These are phyloP conservation scores for Coleophoma crateriformis DNA, from an alignment of 2,329 filamentous ascomycete genomes.

Conservation along the genomic window DNA sequence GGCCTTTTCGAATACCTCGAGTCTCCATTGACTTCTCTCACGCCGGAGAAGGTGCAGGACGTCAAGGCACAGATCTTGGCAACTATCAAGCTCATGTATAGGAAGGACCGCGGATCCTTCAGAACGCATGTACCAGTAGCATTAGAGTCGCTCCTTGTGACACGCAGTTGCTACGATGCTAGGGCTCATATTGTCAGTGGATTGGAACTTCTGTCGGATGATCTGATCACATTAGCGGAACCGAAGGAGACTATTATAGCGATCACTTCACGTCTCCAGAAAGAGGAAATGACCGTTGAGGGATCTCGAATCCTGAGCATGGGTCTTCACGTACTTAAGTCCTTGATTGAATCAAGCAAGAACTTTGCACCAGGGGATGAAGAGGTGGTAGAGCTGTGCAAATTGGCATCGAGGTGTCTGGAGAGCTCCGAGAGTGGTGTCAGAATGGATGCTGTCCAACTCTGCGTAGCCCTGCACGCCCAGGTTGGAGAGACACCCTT, in stretches of 20 bases:
- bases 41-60: slow-evolving; percentile 62
- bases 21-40: slow-evolving; percentile 46
- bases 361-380: slow-evolving; percentile 41
- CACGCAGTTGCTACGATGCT: slow-evolving; percentile 61
- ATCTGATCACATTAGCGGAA: slow-evolving; percentile 62
- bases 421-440: slow-evolving; percentile 57
- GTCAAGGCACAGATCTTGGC: slow-evolving; percentile 70
- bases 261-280: slow-evolving; percentile 43
- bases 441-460: slow-evolving; percentile 70
- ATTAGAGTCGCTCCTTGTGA: slow-evolving; percentile 60
- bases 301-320: slow-evolving; percentile 52
- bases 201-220: slow-evolving; percentile 67
- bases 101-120: slow-evolving; percentile 60
- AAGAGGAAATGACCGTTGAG: slow-evolving; percentile 34
- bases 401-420: slow-evolving; percentile 49
- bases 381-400: slow-evolving; percentile 46
- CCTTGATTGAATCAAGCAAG: slow-evolving; percentile 41
- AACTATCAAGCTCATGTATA: slow-evolving; percentile 68
- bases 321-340: slow-evolving; percentile 57
- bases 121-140: slow-evolving; percentile 62
- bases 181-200: slow-evolving; percentile 69
- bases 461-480: slow-evolving; percentile 68
- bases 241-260: slow-evolving; percentile 53
- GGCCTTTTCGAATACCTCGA: slow-evolving; percentile 70
- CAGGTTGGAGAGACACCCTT: slow-evolving; percentile 55